Percentiles rank a stretch among this genome's conserved stretches.
These are phyloP conservation scores for Leucoagaricus sp. DNA, from an alignment of 1,284 basidiomycete genomes.

Conservation along the genomic window DNA sequence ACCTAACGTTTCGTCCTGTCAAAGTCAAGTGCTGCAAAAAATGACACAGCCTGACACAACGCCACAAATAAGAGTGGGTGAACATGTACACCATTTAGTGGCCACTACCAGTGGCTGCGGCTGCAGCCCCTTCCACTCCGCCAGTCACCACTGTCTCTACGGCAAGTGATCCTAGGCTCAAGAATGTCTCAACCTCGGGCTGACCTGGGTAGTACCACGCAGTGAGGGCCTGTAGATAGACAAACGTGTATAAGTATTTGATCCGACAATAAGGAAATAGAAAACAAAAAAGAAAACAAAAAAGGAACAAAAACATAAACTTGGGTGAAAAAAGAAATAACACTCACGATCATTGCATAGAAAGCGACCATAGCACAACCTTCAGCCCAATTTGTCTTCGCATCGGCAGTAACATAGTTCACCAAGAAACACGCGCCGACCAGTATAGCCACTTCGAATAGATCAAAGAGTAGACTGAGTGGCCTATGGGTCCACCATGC, in stretches of 20 bases:
- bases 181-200: slow-evolving; percentile 32
- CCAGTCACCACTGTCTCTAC: no score
- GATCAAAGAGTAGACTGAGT: slow-evolving; percentile 54
- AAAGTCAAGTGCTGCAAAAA: neutral
- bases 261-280: no score
- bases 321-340: no score
- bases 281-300: no score
- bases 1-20: no score
- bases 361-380: slow-evolving; percentile 62
- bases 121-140: no score
- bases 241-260: neutral
- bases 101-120: no score
- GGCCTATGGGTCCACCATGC: slow-evolving; percentile 61
- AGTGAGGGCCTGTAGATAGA: slow-evolving; percentile 39
- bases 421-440: slow-evolving; percentile 68
- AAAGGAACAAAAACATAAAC: no score
- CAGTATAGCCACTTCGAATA: slow-evolving; percentile 61
- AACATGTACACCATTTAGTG: no score
- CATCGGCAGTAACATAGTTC: slow-evolving; percentile 69
- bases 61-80: no score
- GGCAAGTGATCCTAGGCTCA: no score
- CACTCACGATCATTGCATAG: slow-evolving; percentile 48
- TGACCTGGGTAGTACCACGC: slow-evolving; percentile 61
- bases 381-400: slow-evolving; percentile 72
- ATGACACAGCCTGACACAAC: neutral